These are phyloP conservation scores for Huiozyma sinensis DNA, from an alignment of 805 yeast species.

Conservation along the genomic window DNA sequence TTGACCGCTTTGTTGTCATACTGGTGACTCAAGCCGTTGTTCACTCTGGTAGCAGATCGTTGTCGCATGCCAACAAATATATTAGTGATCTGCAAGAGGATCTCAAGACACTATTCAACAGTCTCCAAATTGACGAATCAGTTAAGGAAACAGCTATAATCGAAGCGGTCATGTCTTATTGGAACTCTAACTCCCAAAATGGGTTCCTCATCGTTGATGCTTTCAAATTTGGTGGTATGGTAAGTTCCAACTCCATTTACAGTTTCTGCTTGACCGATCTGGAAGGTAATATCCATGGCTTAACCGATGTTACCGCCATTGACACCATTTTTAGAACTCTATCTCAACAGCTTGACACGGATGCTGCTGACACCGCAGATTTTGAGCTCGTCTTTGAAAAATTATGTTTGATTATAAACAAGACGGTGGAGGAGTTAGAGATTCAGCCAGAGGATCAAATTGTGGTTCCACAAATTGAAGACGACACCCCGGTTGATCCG, in stretches of 20 bases:
- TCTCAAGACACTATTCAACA: conserved; percentile 26
- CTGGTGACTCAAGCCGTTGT: conserved; percentile 62
- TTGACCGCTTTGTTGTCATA: conserved; percentile 42
- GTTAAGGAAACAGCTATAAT: conserved; percentile 37
- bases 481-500: conserved; percentile 18
- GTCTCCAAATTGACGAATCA: conserved; percentile 20
- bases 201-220: conserved; percentile 51
- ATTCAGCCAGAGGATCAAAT: conserved; percentile 9
- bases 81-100: conserved; percentile 32
- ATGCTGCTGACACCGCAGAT: conserved; percentile 18
- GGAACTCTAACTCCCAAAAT: conserved; percentile 56
- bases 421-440: conserved; percentile 13
- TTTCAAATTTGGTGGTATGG: conserved; percentile 36
- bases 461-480: conserved; percentile 10
- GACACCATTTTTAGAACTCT: conserved; percentile 34
- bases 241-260: conserved; percentile 34
- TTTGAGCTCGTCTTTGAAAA: conserved; percentile 24
- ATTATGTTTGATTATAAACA: conserved; percentile 15
- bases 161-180: conserved; percentile 47
- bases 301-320: conserved; percentile 36
- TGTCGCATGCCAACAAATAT: conserved; percentile 61
- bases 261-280: conserved; percentile 30
- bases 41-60: conserved; percentile 78
- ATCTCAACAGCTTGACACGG: conserved; percentile 15
- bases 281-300: conserved; percentile 25